Evolutionary conservation across 78 protist genomes (phyloP), one percentile per base, ranked within the genome.

Genomic region (Tieghemostelium lacteum): DNA sequence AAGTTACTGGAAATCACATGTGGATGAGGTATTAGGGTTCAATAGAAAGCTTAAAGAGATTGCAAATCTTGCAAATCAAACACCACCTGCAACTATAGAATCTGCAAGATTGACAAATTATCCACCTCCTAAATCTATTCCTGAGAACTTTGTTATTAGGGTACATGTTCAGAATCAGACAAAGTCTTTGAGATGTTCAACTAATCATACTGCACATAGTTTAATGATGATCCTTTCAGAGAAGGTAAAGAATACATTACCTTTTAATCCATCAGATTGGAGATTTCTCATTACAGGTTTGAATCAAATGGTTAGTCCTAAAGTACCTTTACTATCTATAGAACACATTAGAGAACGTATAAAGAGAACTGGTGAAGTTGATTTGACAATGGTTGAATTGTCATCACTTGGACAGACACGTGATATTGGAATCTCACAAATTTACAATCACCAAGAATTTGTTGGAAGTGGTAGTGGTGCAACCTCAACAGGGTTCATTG

Each of bases 81-180:
- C 73, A 10, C 76, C 31, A 40, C 52, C 55, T 17, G 36, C 26
- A 28, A 2, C 28, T 1, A 29, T 57, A 16, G 60, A 61, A 2
- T 20, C 31, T 28, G 89, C 89, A 12, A 60, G 89, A 2, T 37
- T 69, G 26, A 69, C 89, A 36, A 66, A 75, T 4, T 83, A 83
- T 31, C 89, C 89, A 45, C 89, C 89, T 14, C 89, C 89, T 20
- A 26, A 36, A 69, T 57, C 89, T n/a, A 83, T 83, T 2, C 89
- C 89, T 12, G 89, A 83, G 33, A 40, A 39, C 22, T 83, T 83
- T 40, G 67, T 83, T 2, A 83, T 83, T n/a, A 70, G 64, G 22
- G 60, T 83, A 0, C 89, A 83, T 28, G 24, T 83, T n/a, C 31
- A 54, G 19, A 69, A 83, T 22, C 89, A 83, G 42, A 83, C 89